phyloP scores from a whole-genome alignment of 495 filamentous ascomycete genomes.

The Aspergillus hancockii region DNA sequence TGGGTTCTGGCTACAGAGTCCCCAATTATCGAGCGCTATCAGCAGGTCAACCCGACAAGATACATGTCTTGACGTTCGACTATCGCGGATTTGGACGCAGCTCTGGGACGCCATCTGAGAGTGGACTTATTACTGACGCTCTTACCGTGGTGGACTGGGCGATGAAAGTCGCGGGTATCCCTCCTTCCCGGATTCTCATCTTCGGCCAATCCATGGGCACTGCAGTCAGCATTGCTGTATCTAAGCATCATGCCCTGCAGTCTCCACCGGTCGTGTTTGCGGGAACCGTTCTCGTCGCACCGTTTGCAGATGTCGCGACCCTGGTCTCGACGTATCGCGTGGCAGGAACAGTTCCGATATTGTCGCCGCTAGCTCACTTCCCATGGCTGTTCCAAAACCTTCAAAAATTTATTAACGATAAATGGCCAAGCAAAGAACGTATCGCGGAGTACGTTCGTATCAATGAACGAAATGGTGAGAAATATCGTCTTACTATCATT shows the following conservation, averaged over 20 bases:
- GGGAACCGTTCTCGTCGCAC: conserved; percentile 40
- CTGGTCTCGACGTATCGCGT: conserved; percentile 47
- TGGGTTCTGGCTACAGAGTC: conserved; percentile 63
- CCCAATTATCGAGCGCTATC: conserved; percentile 64
- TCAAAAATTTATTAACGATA: conserved; percentile 42
- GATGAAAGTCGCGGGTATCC: conserved; percentile 58
- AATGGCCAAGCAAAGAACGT: conserved; percentile 45
- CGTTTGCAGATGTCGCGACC: conserved; percentile 44
- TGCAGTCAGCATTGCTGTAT: conserved; percentile 65
- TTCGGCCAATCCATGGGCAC: conserved; percentile 80
- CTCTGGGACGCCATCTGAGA: conserved; percentile 68
- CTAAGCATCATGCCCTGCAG: conserved; percentile 55
- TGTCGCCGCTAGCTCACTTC: conserved; percentile 43
- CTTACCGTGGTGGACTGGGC: conserved; percentile 66
- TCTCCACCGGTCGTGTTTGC: conserved; percentile 33
- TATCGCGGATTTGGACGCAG: conserved; percentile 80
- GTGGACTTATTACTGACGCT: conserved; percentile 70
- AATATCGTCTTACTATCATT: conserved; percentile 32
- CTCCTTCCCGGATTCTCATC: conserved; percentile 67
- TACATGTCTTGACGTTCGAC: conserved; percentile 68
- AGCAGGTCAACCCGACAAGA: conserved; percentile 53
- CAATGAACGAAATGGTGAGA: conserved; percentile 29
- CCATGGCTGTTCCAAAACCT: conserved; percentile 40
- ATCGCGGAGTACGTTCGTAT: conserved; percentile 32
- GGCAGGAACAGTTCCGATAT: conserved; percentile 43